Percentiles rank a stretch among this genome's conserved stretches.
These are phyloP conservation scores for Primulina tabacum DNA, from an alignment of 257 asterid species.

Conservation along the genomic window DNA sequence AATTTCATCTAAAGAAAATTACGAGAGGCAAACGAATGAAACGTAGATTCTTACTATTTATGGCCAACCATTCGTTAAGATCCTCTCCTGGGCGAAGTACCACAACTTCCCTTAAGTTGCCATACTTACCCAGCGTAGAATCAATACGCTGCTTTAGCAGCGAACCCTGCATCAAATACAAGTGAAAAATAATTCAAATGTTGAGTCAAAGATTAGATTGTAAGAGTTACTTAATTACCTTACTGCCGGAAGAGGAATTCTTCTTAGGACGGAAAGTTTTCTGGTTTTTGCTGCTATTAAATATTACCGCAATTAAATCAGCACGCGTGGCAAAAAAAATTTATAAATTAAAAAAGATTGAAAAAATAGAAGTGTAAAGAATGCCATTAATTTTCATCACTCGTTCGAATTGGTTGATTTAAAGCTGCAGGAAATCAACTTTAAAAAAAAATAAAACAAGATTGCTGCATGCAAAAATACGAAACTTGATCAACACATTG, in stretches of 20 bases:
- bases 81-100: constrained; percentile 31
- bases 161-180: no score
- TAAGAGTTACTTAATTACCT: background rate
- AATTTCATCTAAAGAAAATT: no score
- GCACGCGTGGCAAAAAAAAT: background rate
- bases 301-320: background rate
- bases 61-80: constrained; percentile 35
- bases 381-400: no score
- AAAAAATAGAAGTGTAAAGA: no score
- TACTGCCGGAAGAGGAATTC: constrained; percentile 7
- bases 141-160: constrained; percentile 26
- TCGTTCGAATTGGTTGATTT: no score
- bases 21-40: background rate
- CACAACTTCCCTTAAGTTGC: constrained; percentile 33
- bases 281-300: constrained; percentile 7
- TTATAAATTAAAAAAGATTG: no score
- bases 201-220: no score
- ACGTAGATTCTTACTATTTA: constrained; percentile 25
- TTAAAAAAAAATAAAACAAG: background rate
- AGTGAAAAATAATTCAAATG: no score
- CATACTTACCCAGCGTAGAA: constrained; percentile 25
- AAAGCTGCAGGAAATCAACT: no score
- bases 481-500: background rate
- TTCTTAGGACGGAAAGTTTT: constrained; percentile 14
- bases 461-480: background rate